phyloP scores from a whole-genome alignment of 2,329 filamentous ascomycete species.

The Xenoacremonium recifei region DNA sequence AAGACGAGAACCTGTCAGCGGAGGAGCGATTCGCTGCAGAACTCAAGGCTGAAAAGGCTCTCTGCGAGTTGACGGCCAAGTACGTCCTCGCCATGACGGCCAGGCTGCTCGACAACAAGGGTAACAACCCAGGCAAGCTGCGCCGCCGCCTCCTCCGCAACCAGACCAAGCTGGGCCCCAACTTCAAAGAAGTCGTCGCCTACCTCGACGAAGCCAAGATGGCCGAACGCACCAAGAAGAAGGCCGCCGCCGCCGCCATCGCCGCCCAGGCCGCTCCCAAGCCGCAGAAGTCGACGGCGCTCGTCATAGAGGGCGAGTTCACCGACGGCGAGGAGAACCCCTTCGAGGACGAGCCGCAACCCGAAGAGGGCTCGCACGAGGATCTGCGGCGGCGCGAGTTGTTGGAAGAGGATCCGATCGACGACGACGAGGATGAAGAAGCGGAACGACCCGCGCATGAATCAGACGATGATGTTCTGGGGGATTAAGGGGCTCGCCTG shows the following conservation, averaged over 20 bases:
- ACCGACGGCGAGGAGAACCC: conserved; percentile 41
- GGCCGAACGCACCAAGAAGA: conserved; percentile 42
- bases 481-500: conserved; percentile 35
- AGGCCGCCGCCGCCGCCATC: conserved; percentile 27
- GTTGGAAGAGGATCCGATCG: conserved; percentile 47
- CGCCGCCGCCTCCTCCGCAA: conserved; percentile 75
- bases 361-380: conserved; percentile 58
- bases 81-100: conserved; percentile 78
- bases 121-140: conserved; percentile 60
- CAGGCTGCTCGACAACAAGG: conserved; percentile 67
- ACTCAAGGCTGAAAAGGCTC: conserved; percentile 76
- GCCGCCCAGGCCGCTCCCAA: conserved; percentile 21
- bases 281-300: conserved; percentile 45
- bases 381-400: conserved; percentile 56
- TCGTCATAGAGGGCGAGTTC: conserved; percentile 42
- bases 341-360: conserved; percentile 48
- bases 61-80: conserved; percentile 84
- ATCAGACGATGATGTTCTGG: conserved; percentile 44
- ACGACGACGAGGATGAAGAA: conserved; percentile 33
- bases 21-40: conserved; percentile 62
- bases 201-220: conserved; percentile 72
- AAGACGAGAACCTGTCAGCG: conserved; percentile 52
- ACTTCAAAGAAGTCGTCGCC: conserved; percentile 80
- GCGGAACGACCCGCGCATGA: conserved; percentile 32
- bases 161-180: conserved; percentile 74